Percentiles rank a stretch among this genome's conserved stretches.
phyloP scores from a whole-genome alignment of 306 rosid genomes.

The Aeschynomene evenia region DNA sequence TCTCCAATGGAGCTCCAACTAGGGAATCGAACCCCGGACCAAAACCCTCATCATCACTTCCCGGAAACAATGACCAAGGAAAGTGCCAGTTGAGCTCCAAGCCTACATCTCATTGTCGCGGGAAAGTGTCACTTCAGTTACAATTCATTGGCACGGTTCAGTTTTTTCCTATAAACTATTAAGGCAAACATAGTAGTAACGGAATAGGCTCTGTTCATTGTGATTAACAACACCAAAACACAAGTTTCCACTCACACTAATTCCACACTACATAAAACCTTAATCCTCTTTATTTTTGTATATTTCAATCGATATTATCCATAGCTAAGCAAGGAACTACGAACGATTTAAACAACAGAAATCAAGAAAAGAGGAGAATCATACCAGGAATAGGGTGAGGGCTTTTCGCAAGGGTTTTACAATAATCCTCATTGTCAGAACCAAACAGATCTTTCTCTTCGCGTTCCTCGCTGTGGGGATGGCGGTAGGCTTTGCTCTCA shows the following conservation, averaged over 20 bases:
- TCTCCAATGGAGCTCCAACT: no score
- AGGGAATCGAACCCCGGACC: no score
- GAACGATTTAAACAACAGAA: neutral
- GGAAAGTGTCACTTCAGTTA: no score
- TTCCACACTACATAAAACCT: neutral
- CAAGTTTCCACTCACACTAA: neutral
- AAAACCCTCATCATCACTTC: no score
- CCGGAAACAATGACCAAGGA: no score
- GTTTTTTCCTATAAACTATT: no score
- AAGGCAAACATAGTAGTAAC: no score
- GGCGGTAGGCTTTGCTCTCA: slow-evolving; percentile 3
- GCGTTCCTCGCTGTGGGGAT: neutral
- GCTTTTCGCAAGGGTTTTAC: slow-evolving; percentile 73
- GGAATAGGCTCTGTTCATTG: neutral
- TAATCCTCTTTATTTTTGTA: neutral
- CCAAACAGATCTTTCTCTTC: slow-evolving; percentile 85
- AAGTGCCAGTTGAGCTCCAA: no score
- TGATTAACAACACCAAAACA: neutral
- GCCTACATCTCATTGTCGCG: no score
- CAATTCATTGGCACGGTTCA: no score
- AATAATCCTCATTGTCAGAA: slow-evolving; percentile 83
- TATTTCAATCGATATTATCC: neutral
- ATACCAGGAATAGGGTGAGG: slow-evolving; percentile 80
- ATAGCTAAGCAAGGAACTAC: neutral
- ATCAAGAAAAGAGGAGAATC: neutral